These are phyloP conservation scores for Beauveria sp. DNA, from an alignment of 2,329 filamentous ascomycete genomes.

Conservation along the genomic window DNA sequence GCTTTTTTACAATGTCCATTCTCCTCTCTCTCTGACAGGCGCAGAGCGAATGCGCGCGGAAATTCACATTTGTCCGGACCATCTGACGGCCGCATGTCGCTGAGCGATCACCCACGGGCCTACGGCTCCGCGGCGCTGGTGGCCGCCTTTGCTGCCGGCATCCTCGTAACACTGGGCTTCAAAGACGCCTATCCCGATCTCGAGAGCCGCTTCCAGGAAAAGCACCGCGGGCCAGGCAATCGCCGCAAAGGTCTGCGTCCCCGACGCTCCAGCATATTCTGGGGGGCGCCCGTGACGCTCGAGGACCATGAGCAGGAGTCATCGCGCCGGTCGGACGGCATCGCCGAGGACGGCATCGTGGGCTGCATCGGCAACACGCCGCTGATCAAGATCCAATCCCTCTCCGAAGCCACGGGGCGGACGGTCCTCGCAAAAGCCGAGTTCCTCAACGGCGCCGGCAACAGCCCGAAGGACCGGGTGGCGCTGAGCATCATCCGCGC, in stretches of 20 bases:
- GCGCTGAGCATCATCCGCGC: constrained; percentile 80
- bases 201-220: constrained; percentile 53
- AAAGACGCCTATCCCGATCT: constrained; percentile 75
- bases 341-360: constrained; percentile 70
- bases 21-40: not conserved
- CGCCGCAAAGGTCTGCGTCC: constrained; percentile 8
- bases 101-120: constrained; percentile 53
- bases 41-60: not conserved
- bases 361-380: constrained; percentile 91
- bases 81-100: constrained; percentile 39
- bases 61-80: not conserved
- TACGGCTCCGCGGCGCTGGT: constrained; percentile 60
- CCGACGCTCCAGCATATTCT: constrained; percentile 36
- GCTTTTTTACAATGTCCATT: not conserved
- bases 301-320: constrained; percentile 44
- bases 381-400: constrained; percentile 73
- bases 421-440: constrained; percentile 91
- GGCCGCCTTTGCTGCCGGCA: constrained; percentile 68
- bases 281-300: constrained; percentile 42
- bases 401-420: constrained; percentile 81
- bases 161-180: constrained; percentile 67
- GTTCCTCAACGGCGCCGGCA: constrained; percentile 90
- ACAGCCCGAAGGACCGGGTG: constrained; percentile 91
- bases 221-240: constrained; percentile 21
- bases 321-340: constrained; percentile 21